Evolutionary conservation across 2,329 filamentous ascomycete species (phyloP), one percentile per base, ranked within the genome.

Genomic region (Talaromyces sp.): DNA sequence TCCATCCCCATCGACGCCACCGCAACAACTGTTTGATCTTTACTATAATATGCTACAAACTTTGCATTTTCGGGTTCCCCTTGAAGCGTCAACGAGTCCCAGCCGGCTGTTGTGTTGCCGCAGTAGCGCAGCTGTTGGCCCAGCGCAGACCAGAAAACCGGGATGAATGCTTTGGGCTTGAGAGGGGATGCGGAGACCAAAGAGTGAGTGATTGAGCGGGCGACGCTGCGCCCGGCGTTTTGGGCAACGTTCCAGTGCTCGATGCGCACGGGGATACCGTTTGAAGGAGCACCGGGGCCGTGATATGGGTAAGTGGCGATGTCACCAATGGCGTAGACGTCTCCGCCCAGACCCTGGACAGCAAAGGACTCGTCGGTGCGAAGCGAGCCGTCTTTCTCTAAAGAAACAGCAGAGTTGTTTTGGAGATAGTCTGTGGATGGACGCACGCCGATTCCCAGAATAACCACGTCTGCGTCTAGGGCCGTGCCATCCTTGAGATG

Each of bases 181-280:
- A 82, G 74, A 4, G 44, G 23, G 3, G 44, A 47, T 9, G 44
- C 12, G 1, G 44, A 47, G n/a, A 47, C n/a, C 6, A 67, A 64
- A 18, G 63, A 67, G 28, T 89, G 82, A 67, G 87, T 84, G 70
- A 99, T 96, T 68, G 90, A 86, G 58, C 82, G 82, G 1, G 92
- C 95, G 1, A 89, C 94, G 28, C 85, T 83, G 51, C 94, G 90
- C 2, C 95, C 95, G 1, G 91, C 83, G 71, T 98, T 97, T 72
- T 98, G 95, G 4, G 95, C 95, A 2, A 99, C 95, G 76, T 97
- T 94, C 95, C 95, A 99, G 75, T 99, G 95, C 81, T 99, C 95
- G 72, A 98, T 97, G 65, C 95, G 89, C 0, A 89, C 86, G 18
- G 84, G 83, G 52, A 82, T 83, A 65, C 90, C 91, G 1, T 63